These are phyloP conservation scores for Oryza rufipogon DNA, from an alignment of 176 grass and related monocot genomes.

Conservation along the genomic window DNA sequence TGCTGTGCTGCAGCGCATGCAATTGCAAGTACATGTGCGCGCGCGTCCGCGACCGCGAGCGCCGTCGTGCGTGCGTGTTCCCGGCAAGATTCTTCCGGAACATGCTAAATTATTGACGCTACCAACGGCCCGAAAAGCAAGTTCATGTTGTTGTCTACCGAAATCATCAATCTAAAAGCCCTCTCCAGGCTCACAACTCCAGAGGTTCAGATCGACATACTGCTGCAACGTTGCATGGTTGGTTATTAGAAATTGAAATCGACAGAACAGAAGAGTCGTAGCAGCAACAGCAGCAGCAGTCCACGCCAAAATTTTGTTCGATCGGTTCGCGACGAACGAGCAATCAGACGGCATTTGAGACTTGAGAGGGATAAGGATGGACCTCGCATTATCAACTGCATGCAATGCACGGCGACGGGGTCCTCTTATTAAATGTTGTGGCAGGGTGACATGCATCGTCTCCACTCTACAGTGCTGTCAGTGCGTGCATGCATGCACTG, in stretches of 20 bases:
- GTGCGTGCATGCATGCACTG: slow-evolving; percentile 18
- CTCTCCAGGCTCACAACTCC: too few relatives aligned
- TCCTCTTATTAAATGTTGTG: slow-evolving; percentile 1
- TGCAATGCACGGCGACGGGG: slow-evolving; percentile 10
- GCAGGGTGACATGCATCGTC: slow-evolving; percentile 18
- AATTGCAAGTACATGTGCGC: not conserved
- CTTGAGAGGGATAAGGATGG: slow-evolving; percentile 32
- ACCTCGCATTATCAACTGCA: not conserved
- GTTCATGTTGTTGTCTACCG: not conserved
- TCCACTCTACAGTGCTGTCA: slow-evolving; percentile 27
- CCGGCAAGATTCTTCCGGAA: not conserved
- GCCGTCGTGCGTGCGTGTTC: not conserved
- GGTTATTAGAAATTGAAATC: too few relatives aligned
- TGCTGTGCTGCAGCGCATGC: not conserved
- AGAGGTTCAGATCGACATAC: too few relatives aligned
- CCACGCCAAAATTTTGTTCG: not conserved
- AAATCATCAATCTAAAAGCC: too few relatives aligned
- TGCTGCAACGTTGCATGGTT: too few relatives aligned
- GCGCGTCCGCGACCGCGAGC: too few relatives aligned
- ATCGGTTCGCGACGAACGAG: not conserved
- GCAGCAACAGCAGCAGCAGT: not conserved
- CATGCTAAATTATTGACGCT: not conserved
- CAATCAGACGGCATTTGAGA: too few relatives aligned
- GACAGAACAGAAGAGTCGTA: not conserved
- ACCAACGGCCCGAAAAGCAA: not conserved